Percentiles rank a stretch among this genome's conserved stretches.
These are phyloP conservation scores for Trypanosoma theileri DNA, from an alignment of 208 protist species.

Conservation along the genomic window DNA sequence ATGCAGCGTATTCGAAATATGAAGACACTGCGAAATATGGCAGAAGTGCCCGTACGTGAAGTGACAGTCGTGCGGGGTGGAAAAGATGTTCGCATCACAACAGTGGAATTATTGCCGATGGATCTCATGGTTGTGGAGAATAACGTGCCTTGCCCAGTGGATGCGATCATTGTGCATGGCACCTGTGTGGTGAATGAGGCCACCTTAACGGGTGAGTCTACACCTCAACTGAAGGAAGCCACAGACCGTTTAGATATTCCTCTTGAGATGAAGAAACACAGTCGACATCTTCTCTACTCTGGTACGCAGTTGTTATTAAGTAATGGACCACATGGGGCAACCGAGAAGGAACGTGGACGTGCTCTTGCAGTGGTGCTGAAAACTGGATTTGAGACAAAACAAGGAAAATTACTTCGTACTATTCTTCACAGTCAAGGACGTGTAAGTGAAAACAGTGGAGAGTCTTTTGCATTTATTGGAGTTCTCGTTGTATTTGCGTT, in stretches of 20 bases:
- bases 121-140: conserved; percentile 93
- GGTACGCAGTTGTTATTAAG: conserved; percentile 95
- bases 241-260: conserved; percentile 61
- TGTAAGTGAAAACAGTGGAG: conserved; percentile 94
- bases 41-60: conserved; percentile 79
- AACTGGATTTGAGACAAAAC: conserved; percentile 98
- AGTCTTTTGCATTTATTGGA: conserved; percentile 96
- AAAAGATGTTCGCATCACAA: conserved; percentile 55
- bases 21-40: conserved; percentile 91
- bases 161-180: conserved; percentile 94
- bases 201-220: conserved; percentile 98
- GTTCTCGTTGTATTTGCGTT: conserved; percentile 98
- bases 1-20: conserved; percentile 94
- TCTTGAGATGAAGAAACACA: conserved; percentile 89
- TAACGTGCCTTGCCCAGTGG: conserved; percentile 89
- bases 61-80: conserved; percentile 77
- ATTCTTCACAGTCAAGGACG: conserved; percentile 93
- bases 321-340: conserved; percentile 66
- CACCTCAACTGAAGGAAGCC: conserved; percentile 97
- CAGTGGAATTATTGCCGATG: conserved; percentile 90
- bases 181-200: conserved; percentile 98
- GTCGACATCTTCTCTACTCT: conserved; percentile 91
- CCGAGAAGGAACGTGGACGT: conserved; percentile 33
- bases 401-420: conserved; percentile 96
- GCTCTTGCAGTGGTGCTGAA: conserved; percentile 96